phyloP scores from a whole-genome alignment of 1,139 yeast genomes.

The Blastobotrys capitulatus region DNA sequence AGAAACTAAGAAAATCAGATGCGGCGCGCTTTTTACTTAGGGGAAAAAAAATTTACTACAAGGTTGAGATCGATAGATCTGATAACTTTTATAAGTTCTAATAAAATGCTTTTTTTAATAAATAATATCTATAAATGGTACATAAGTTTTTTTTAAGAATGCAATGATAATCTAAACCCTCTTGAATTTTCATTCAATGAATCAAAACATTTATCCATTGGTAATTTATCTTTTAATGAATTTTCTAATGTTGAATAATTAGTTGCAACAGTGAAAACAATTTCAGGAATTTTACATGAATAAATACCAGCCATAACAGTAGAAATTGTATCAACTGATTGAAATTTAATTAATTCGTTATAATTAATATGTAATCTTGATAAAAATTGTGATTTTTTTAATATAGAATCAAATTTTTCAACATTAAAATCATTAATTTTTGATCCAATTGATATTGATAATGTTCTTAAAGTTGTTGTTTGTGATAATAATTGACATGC shows the following conservation, averaged over 20 bases:
- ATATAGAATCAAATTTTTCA: not conserved
- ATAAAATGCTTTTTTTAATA: no score
- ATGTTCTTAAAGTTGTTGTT: not conserved
- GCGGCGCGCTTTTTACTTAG: no score
- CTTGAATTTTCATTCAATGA: not conserved
- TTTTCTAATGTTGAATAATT: not conserved
- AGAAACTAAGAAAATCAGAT: no score
- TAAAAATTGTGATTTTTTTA: not conserved
- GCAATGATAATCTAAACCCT: not conserved
- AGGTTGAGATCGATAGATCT: no score
- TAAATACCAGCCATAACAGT: not conserved
- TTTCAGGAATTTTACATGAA: not conserved
- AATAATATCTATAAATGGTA: no score
- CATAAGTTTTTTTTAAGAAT: no score
- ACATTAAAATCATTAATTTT: not conserved
- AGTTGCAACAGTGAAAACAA: constrained; percentile 1
- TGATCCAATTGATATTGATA: not conserved
- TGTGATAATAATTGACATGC: not conserved
- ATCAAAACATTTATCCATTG: not conserved
- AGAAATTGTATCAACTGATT: not conserved
- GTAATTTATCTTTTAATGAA: not conserved
- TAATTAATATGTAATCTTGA: not conserved
- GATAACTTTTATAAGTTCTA: no score
- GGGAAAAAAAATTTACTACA: no score
- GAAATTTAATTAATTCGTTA: constrained; percentile 1